Evolutionary conservation across 495 filamentous ascomycete genomes (phyloP).

Genomic region (Viridothelium virens): DNA sequence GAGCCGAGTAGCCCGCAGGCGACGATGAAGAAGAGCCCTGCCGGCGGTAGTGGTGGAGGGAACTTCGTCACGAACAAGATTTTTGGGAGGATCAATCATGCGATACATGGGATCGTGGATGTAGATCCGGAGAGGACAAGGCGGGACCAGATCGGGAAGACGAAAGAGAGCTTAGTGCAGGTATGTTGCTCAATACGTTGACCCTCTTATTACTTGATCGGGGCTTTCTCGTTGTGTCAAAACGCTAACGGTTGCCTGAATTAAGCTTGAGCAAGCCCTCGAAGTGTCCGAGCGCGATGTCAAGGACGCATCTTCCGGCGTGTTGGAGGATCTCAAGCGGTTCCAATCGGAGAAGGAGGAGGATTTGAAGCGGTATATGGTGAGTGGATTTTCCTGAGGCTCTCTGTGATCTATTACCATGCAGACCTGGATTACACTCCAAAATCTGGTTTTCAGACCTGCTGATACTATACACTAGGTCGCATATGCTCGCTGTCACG

Average conservation of each 20-base stretch:
- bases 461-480: constrained; percentile 45
- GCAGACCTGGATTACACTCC: too few relatives aligned
- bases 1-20: constrained; percentile 34
- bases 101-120: constrained; percentile 91
- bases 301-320: constrained; percentile 76
- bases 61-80: constrained; percentile 85
- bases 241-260: not conserved
- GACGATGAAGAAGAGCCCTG: constrained; percentile 61
- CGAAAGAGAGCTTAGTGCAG: constrained; percentile 62
- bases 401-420: not conserved
- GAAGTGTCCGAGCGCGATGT: constrained; percentile 82
- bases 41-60: constrained; percentile 37
- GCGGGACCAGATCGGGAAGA: constrained; percentile 91
- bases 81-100: constrained; percentile 91
- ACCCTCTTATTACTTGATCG: not conserved
- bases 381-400: constrained; percentile 41
- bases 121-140: constrained; percentile 89
- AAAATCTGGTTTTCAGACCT: too few relatives aligned
- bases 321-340: constrained; percentile 78
- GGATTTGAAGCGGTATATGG: constrained; percentile 91
- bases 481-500: constrained; percentile 85
- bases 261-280: constrained; percentile 78
- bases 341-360: constrained; percentile 94
- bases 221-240: not conserved
- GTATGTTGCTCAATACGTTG: constrained; percentile 32